Percentiles rank a stretch among this genome's conserved stretches.
These are phyloP conservation scores for Westerdykella sp. DNA, from an alignment of 2,329 filamentous ascomycete species.

Conservation along the genomic window DNA sequence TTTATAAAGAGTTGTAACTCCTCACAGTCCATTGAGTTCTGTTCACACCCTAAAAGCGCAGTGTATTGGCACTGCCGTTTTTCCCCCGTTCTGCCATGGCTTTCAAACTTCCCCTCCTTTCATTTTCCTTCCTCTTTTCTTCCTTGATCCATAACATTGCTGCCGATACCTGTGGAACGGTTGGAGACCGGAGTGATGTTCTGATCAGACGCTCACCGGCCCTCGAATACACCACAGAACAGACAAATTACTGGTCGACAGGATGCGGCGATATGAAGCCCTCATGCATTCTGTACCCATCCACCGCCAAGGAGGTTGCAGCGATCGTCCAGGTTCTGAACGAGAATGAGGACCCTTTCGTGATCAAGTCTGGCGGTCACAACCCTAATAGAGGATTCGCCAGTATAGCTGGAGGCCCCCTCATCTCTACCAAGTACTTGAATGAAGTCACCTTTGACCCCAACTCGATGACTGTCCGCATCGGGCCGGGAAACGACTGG, in stretches of 20 bases:
- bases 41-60: too few relatives aligned
- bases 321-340: conserved; percentile 46
- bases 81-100: conserved; percentile 3
- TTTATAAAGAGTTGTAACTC: too few relatives aligned
- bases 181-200: conserved; percentile 8
- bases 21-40: too few relatives aligned
- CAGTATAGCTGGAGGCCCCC: conserved; percentile 39
- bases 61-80: too few relatives aligned
- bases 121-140: conserved; percentile 4
- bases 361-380: conserved; percentile 49
- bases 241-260: conserved; percentile 21
- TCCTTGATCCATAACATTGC: conserved; percentile 4
- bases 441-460: conserved; percentile 16
- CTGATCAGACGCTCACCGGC: conserved; percentile 7
- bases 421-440: conserved; percentile 41
- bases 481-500: conserved; percentile 28
- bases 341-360: conserved; percentile 43
- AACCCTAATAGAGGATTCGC: conserved; percentile 42
- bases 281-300: conserved; percentile 22
- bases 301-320: conserved; percentile 46
- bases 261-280: conserved; percentile 22
- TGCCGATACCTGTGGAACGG: conserved; percentile 13
- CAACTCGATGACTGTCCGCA: conserved; percentile 13
- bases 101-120: conserved; percentile 3
- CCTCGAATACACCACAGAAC: conserved; percentile 13